Conservation (phyloP, 495 filamentous ascomycete genomes). For the Penicillium chermesinum region DNA sequence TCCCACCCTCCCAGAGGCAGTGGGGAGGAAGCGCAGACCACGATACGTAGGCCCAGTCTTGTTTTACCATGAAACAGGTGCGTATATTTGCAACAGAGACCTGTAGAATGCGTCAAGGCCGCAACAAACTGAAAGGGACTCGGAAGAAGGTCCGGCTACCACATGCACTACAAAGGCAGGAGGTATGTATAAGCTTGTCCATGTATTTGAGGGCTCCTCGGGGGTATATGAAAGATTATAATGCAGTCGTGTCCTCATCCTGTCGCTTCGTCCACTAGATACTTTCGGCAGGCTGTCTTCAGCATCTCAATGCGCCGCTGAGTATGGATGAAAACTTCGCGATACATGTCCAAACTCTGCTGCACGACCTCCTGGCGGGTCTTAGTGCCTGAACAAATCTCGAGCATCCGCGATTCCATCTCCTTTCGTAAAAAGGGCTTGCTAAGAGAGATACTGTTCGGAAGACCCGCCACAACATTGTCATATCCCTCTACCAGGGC, state of each 20-base stretch:
- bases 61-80: too few relatives aligned
- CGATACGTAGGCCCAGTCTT: too few relatives aligned
- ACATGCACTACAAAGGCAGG: too few relatives aligned
- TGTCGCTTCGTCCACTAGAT: constrained; percentile 34
- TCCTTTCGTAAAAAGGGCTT: constrained; percentile 98
- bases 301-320: constrained; percentile 67
- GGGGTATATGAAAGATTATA: neutral
- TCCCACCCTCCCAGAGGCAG: too few relatives aligned
- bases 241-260: constrained; percentile 6
- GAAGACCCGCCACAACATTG: constrained; percentile 63
- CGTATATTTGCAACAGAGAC: too few relatives aligned
- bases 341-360: constrained; percentile 78
- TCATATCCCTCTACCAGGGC: constrained; percentile 93
- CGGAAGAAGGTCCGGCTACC: too few relatives aligned
- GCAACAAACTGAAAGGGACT: too few relatives aligned
- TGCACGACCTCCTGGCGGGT: constrained; percentile 67
- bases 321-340: constrained; percentile 74
- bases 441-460: constrained; percentile 72
- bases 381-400: constrained; percentile 84
- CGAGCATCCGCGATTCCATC: constrained; percentile 93
- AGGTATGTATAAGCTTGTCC: neutral
- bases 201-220: neutral
- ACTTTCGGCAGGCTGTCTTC: constrained; percentile 53
- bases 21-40: too few relatives aligned
- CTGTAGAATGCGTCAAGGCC: too few relatives aligned